A percentile compares a stretch with the other conserved stretches of the same genome.
Conservation (phyloP, 148 eudicot genomes). For the Amaranthus cruentus region DNA sequence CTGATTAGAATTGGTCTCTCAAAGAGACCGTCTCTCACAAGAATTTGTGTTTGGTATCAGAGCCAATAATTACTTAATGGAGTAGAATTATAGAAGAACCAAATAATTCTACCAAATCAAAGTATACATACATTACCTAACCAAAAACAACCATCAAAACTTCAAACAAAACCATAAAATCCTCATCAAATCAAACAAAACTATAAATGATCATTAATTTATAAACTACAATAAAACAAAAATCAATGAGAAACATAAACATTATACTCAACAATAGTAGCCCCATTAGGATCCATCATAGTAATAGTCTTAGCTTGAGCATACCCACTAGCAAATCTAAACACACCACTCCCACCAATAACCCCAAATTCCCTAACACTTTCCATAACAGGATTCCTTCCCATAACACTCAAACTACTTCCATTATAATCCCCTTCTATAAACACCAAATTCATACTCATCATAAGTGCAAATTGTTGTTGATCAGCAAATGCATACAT, state of each 20-base stretch:
- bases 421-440: conserved; percentile 31
- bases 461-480: conserved; percentile 4
- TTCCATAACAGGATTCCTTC: conserved; percentile 26
- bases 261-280: conserved; percentile 37
- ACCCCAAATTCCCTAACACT: conserved; percentile 30
- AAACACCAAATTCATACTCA: conserved; percentile 32
- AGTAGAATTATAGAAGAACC: neutral
- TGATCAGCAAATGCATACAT: conserved; percentile 35
- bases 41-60: too few relatives aligned
- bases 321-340: conserved; percentile 37
- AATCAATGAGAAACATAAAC: conserved; percentile 29
- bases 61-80: neutral
- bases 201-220: neutral
- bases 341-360: conserved; percentile 40
- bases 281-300: conserved; percentile 26
- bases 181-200: neutral
- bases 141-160: neutral
- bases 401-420: conserved; percentile 33
- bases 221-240: neutral
- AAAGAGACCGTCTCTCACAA: too few relatives aligned
- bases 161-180: neutral
- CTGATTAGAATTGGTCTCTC: too few relatives aligned
- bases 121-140: neutral
- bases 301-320: conserved; percentile 32
- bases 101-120: neutral